Conservation (phyloP, 2,329 filamentous ascomycete species). For the Verticillium albo-atrum region DNA sequence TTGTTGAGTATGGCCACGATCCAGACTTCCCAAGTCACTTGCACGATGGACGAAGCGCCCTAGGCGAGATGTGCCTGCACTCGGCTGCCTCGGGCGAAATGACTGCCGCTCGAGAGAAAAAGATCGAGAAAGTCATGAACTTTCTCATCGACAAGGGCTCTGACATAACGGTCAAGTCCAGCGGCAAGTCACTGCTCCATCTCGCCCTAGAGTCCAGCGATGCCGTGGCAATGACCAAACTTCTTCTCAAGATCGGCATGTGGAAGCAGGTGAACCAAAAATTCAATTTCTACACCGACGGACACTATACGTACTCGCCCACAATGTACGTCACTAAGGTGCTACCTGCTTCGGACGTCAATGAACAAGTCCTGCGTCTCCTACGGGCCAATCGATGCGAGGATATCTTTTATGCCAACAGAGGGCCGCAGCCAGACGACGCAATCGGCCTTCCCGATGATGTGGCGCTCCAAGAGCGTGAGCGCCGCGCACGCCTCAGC, state of each 20-base stretch:
- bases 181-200: conserved; percentile 55
- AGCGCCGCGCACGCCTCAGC: conserved; percentile 40
- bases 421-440: conserved; percentile 48
- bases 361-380: conserved; percentile 38
- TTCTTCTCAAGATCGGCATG: conserved; percentile 58
- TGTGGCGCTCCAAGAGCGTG: conserved; percentile 44
- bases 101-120: conserved; percentile 41
- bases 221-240: conserved; percentile 49
- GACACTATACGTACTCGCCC: conserved; percentile 56
- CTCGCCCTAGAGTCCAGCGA: conserved; percentile 56
- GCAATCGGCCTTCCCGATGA: conserved; percentile 48
- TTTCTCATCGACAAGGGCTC: conserved; percentile 53
- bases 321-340: conserved; percentile 56
- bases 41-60: conserved; percentile 57
- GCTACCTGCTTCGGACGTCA: conserved; percentile 31
- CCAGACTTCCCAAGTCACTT: conserved; percentile 60
- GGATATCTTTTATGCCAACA: conserved; percentile 51
- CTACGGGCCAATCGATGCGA: conserved; percentile 47
- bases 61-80: conserved; percentile 59
- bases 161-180: conserved; percentile 49
- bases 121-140: conserved; percentile 52
- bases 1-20: conserved; percentile 57
- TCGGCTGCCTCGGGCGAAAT: conserved; percentile 42
- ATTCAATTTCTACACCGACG: conserved; percentile 49
- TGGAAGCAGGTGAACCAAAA: conserved; percentile 62